Base-by-base conservation (phyloP, 1,284 basidiomycete genomes). In the Trichosporon ovoides region DNA sequence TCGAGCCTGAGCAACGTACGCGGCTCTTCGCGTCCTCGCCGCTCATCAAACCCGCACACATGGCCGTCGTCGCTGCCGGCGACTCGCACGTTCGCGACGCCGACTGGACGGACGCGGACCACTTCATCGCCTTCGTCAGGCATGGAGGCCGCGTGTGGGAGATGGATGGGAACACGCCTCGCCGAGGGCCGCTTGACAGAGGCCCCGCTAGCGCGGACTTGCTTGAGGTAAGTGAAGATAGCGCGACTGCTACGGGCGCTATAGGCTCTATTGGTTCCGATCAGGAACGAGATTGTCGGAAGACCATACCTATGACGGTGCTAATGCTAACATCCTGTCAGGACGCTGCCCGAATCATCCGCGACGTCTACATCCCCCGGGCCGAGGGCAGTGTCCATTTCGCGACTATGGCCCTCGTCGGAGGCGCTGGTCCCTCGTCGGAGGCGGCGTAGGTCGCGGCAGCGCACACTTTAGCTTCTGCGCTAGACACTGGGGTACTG, bases 91-190 rank as follows among this genome's bases (percentile, higher is more conserved):
- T 64, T 3, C 59, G 66, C 19, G 57, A 58, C 2, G 18, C 51
- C 1, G 66, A 67, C 55, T 64, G 62, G 64, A 58, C 56, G 6
- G 64, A 65, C n/a, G 56, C 56, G 28, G 66, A 67, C 46, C 66
- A 67, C 54, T 67, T 67, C 35, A 16, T 67, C 20, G 61, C 61
- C 2, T 67, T 67, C 35, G 58, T 53, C 12, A 22, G 43, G 5
- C 52, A 60, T 22, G 46, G 46, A 7, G 64, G 60, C 0, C 36
- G 57, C 22, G 24, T 67, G 38, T 22, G 59, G 20, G 66, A 67
- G 59, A 53, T 67, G 59, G 66, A 67, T 50, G 66, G 66, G 36
- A 61, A 57, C 34, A n/a, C 14, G 50, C 62, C 62, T 12, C 54
- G 66, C n/a, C 38, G 11, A 3, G 66, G 66, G 0, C 62, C 62